These are phyloP conservation scores for Purpureocillium lavendulum DNA, from an alignment of 2,329 filamentous ascomycete genomes.

Conservation along the genomic window DNA sequence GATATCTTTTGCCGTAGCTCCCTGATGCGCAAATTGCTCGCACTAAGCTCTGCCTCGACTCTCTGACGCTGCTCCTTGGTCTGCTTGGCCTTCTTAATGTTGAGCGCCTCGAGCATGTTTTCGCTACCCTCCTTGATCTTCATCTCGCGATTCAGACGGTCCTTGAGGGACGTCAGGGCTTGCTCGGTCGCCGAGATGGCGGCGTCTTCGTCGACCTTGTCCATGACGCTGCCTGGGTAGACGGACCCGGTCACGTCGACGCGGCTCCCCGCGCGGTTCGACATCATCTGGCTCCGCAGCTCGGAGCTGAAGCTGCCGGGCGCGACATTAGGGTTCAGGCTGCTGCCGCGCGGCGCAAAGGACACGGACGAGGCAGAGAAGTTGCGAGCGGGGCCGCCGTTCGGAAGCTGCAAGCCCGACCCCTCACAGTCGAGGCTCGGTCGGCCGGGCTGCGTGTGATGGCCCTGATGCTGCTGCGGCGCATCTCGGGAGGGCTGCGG, in stretches of 20 bases:
- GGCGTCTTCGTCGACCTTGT: slow-evolving; percentile 57
- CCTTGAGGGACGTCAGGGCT: slow-evolving; percentile 65
- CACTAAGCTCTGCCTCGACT: slow-evolving; percentile 82
- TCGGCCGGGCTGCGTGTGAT: slow-evolving; percentile 21
- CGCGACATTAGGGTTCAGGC: slow-evolving; percentile 60
- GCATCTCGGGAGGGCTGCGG: slow-evolving; percentile 26
- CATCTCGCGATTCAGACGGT: slow-evolving; percentile 86
- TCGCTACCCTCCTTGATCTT: slow-evolving; percentile 98
- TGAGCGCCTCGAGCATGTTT: slow-evolving; percentile 91
- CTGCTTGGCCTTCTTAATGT: slow-evolving; percentile 92
- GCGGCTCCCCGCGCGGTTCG: slow-evolving; percentile 25
- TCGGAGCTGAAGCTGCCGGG: slow-evolving; percentile 88
- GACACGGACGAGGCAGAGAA: slow-evolving; percentile 47
- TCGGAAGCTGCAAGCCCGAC: slow-evolving; percentile 39
- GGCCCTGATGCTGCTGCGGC: slow-evolving; percentile 22
- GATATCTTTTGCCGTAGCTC: slow-evolving; percentile 51
- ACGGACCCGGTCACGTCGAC: slow-evolving; percentile 22
- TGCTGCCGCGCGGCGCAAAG: slow-evolving; percentile 58
- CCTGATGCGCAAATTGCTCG: slow-evolving; percentile 68
- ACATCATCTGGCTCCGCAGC: slow-evolving; percentile 59
- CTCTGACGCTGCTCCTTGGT: slow-evolving; percentile 73
- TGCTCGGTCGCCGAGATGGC: slow-evolving; percentile 54
- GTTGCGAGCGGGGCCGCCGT: slow-evolving; percentile 35
- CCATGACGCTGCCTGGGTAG: slow-evolving; percentile 33
- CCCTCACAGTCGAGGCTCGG: slow-evolving; percentile 49